Evolutionary conservation across 202 grass and related monocot genomes (phyloP).

Genomic region (Panicum virgatum): DNA sequence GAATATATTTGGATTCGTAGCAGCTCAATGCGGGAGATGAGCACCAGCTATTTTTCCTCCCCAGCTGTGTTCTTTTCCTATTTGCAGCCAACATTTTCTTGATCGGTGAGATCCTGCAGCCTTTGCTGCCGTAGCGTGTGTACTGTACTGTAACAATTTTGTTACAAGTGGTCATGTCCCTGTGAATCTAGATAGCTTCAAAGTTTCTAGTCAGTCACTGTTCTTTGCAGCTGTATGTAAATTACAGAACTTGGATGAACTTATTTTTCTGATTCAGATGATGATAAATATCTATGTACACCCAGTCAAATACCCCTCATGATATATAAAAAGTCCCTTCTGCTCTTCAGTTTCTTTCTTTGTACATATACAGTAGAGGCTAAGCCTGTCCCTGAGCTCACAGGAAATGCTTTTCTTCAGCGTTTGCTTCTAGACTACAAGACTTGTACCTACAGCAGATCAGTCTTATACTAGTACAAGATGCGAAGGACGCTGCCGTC

Average conservation of each 20-base stretch:
- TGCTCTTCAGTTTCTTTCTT: slow-evolving; percentile 25
- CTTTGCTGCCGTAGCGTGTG: slow-evolving; percentile 32
- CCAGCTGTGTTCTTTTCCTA: slow-evolving; percentile 39
- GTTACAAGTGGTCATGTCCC: slow-evolving; percentile 4
- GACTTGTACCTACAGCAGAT: slow-evolving; percentile 20
- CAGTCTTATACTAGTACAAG: neutral
- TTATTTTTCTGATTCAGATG: slow-evolving; percentile 8
- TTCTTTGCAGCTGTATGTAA: slow-evolving; percentile 58
- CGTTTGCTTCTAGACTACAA: slow-evolving; percentile 22
- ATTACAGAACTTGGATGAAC: slow-evolving; percentile 32
- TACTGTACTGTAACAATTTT: slow-evolving; percentile 28
- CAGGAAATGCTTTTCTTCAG: neutral
- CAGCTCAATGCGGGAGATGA: slow-evolving; percentile 54
- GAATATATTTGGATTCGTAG: slow-evolving; percentile 64
- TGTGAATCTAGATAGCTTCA: slow-evolving; percentile 36
- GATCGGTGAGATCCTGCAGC: slow-evolving; percentile 33
- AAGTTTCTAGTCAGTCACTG: slow-evolving; percentile 25
- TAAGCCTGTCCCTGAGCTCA: slow-evolving; percentile 14
- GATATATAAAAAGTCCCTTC: slow-evolving; percentile 12
- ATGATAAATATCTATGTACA: slow-evolving; percentile 38
- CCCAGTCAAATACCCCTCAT: neutral
- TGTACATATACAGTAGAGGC: slow-evolving; percentile 1
- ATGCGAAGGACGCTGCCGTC: neutral
- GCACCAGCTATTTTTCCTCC: slow-evolving; percentile 38
- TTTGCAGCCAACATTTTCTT: slow-evolving; percentile 44